Conservation (phyloP, 345 rosid species). For the Euphorbia lathyris region DNA sequence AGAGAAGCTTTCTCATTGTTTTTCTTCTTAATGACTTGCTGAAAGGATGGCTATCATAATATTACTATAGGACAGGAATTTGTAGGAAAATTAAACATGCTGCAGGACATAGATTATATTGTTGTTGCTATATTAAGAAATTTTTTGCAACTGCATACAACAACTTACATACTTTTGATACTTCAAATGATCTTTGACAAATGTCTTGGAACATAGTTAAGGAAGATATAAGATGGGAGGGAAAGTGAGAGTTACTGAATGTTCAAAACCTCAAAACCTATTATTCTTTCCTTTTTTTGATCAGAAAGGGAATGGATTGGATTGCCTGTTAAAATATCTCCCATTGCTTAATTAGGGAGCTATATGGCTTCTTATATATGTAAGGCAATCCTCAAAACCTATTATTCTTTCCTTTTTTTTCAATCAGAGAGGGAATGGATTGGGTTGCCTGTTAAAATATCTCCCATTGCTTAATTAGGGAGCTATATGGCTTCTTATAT, state of each 20-base stretch:
- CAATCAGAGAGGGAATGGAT: neutral
- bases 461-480: too few species aligned
- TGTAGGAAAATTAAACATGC: constrained; percentile 4
- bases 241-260: too few species aligned
- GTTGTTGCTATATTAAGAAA: neutral
- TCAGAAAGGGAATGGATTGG: neutral
- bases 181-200: neutral
- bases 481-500: too few species aligned
- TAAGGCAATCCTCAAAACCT: neutral
- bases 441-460: neutral
- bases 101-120: neutral
- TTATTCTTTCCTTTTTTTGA: neutral
- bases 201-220: neutral
- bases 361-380: too few species aligned
- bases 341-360: too few species aligned
- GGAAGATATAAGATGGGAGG: neutral
- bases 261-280: neutral
- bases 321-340: too few species aligned
- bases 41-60: too few species aligned
- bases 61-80: neutral
- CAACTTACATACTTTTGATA: neutral
- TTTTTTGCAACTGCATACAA: neutral
- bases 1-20: neutral
- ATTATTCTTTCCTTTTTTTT: neutral
- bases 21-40: neutral